phyloP scores from a whole-genome alignment of 2,329 filamentous ascomycete genomes.

The Raffaelea arxii region DNA sequence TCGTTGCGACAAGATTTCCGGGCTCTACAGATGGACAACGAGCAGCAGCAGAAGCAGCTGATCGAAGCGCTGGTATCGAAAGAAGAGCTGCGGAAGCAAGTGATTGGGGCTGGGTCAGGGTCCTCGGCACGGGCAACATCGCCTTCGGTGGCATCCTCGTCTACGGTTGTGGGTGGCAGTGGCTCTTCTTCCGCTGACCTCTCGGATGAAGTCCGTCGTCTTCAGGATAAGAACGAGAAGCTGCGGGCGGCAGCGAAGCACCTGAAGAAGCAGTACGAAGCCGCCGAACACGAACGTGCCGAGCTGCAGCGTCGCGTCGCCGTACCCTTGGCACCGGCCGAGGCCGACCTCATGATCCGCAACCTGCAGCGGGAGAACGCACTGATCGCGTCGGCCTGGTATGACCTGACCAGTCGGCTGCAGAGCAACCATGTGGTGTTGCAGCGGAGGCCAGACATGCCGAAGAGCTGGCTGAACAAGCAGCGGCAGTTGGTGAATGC shows the following conservation, averaged over 20 bases:
- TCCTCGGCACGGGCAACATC: too few relatives aligned
- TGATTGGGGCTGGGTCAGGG: constrained; percentile 36
- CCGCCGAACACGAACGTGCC: constrained; percentile 45
- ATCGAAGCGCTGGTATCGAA: constrained; percentile 51
- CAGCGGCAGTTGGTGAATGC: constrained; percentile 63
- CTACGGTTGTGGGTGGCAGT: too few relatives aligned
- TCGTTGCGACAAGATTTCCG: constrained; percentile 41
- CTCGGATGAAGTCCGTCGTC: constrained; percentile 23
- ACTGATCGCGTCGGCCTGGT: constrained; percentile 77
- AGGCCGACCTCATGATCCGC: constrained; percentile 45
- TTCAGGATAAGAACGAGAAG: constrained; percentile 53
- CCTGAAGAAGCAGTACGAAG: constrained; percentile 52
- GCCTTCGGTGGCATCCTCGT: too few relatives aligned
- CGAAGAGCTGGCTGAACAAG: constrained; percentile 76
- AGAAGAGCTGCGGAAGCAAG: constrained; percentile 47
- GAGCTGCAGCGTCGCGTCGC: constrained; percentile 45
- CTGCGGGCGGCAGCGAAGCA: constrained; percentile 44
- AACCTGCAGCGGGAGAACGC: constrained; percentile 69
- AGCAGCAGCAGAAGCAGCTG: constrained; percentile 49
- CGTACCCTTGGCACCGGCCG: too few relatives aligned
- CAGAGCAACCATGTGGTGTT: constrained; percentile 78
- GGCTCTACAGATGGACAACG: constrained; percentile 38
- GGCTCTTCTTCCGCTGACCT: constrained; percentile 16
- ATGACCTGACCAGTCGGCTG: constrained; percentile 66
- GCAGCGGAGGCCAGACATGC: constrained; percentile 62